Evolutionary conservation across 371 early-diverging fungal genomes (phyloP).

Genomic region (Mortierella polycephala): DNA sequence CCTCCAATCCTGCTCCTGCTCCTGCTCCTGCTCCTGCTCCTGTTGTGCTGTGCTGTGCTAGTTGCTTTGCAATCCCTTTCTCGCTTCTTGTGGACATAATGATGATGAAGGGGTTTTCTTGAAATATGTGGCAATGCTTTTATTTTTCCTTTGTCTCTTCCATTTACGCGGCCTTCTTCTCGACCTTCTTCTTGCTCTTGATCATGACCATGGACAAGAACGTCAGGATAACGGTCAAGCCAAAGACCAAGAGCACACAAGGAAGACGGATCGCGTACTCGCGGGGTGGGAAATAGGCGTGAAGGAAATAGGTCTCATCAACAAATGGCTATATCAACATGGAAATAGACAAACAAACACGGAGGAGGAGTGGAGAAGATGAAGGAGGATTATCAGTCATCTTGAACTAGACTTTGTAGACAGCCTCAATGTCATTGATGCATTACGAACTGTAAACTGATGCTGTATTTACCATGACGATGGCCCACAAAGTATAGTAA

Average conservation of each 20-base stretch:
- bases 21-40: too few species aligned
- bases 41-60: too few species aligned
- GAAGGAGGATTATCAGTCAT: not conserved
- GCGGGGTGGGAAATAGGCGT: slow-evolving; percentile 84
- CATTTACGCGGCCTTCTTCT: slow-evolving; percentile 56
- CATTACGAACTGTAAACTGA: not conserved
- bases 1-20: too few species aligned
- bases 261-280: slow-evolving; percentile 90
- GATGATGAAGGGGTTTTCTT: too few species aligned
- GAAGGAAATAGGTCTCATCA: slow-evolving; percentile 82
- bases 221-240: slow-evolving; percentile 77
- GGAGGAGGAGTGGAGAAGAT: not conserved
- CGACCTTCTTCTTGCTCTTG: slow-evolving; percentile 76
- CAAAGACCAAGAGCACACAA: slow-evolving; percentile 81
- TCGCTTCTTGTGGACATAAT: too few species aligned
- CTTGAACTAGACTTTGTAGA: too few species aligned
- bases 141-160: not conserved
- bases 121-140: not conserved
- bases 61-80: too few species aligned
- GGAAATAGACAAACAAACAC: too few species aligned
- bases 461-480: slow-evolving; percentile 77
- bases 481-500: slow-evolving; percentile 92
- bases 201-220: slow-evolving; percentile 89
- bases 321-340: slow-evolving; percentile 83
- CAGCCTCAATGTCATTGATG: too few species aligned